These are phyloP conservation scores for Rhodotorula graminis DNA, from an alignment of 768 basidiomycete species.

Conservation along the genomic window DNA sequence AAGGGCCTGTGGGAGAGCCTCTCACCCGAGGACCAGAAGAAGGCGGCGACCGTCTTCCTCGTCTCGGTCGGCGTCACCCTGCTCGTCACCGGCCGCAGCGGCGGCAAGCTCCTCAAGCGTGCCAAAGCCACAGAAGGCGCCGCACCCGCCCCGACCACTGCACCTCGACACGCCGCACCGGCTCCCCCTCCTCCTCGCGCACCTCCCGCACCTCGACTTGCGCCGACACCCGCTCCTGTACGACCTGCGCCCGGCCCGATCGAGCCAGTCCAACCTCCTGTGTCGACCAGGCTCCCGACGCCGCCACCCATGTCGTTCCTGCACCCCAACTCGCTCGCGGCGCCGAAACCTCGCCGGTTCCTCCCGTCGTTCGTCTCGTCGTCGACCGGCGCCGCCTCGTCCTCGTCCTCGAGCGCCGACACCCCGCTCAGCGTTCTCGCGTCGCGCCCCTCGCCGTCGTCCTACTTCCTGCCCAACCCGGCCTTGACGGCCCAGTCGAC, in stretches of 20 bases:
- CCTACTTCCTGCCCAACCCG: slow-evolving; percentile 37
- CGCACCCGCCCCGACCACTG: not conserved
- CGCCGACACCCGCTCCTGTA: not conserved
- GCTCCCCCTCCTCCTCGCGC: slow-evolving; percentile 6
- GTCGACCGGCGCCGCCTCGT: too few species aligned
- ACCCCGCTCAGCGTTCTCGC: not conserved
- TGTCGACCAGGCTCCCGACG: not conserved
- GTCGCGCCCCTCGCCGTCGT: not conserved
- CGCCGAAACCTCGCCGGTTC: slow-evolving; percentile 3
- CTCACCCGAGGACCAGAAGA: slow-evolving; percentile 27
- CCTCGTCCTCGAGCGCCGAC: too few species aligned
- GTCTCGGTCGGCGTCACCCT: slow-evolving; percentile 38
- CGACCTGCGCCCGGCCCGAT: not conserved
- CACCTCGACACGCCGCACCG: not conserved
- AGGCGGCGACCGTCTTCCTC: slow-evolving; percentile 38
- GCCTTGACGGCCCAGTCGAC: slow-evolving; percentile 11
- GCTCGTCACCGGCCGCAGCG: slow-evolving; percentile 35
- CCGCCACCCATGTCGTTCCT: slow-evolving; percentile 9
- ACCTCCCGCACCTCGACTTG: not conserved
- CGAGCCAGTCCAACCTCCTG: not conserved
- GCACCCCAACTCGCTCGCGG: slow-evolving; percentile 11
- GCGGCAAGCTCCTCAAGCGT: slow-evolving; percentile 29
- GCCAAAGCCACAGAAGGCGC: slow-evolving; percentile 11
- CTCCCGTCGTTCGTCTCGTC: slow-evolving; percentile 16
- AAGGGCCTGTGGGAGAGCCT: slow-evolving; percentile 10